Base-by-base conservation (phyloP, 2,329 filamentous ascomycete genomes). In the Botrytis tulipae region DNA sequence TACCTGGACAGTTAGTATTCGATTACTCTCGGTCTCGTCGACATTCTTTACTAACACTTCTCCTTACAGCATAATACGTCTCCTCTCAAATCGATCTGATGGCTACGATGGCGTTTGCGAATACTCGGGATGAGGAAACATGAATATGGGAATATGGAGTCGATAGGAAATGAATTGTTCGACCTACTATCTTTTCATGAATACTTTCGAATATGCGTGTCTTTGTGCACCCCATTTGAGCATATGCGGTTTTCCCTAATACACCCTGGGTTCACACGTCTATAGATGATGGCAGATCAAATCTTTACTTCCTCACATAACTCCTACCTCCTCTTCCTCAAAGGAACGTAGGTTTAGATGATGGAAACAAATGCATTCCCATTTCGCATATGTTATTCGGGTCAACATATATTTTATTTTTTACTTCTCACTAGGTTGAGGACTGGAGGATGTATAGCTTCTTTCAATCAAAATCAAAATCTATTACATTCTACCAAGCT, bases 1-100 rank as follows among this genome's bases (percentile, higher is more conserved):
- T 95, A 89, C 81, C 84, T 95, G 76, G 90, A 92, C 82, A 86
- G 87, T 88, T 51, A 70, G 72, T 73, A 42, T 60, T 25, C 29
- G 29, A 32, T 35, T 70, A 22, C n/a, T 63, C 25, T 29, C 42
- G 9, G 18, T 57, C 37, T 57, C 12, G 20, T 48, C 61, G n/a
- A 48, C n/a, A 54, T 54, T 37, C n/a, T 62, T 57, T 70, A 16
- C 73, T 46, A 72, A 59, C 44, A 46, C 54, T 37, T 42, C n/a
- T 48, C 29, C 4, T 73, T 57, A 35, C 32, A 65, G 62, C 70
- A 68, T 44, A 29, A 68, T 42, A 40, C 29, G 20, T 10, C 35
- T 68, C 22, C 32, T 48, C 16, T 42, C 35, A 32, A 37, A 51
- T 57, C 35, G 9, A 29, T 22, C 7, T 35, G 12, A 57, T 51